Percentiles rank a stretch among this genome's conserved stretches.
Conservation (phyloP, 805 yeast genomes). For the Candida insectorum region DNA sequence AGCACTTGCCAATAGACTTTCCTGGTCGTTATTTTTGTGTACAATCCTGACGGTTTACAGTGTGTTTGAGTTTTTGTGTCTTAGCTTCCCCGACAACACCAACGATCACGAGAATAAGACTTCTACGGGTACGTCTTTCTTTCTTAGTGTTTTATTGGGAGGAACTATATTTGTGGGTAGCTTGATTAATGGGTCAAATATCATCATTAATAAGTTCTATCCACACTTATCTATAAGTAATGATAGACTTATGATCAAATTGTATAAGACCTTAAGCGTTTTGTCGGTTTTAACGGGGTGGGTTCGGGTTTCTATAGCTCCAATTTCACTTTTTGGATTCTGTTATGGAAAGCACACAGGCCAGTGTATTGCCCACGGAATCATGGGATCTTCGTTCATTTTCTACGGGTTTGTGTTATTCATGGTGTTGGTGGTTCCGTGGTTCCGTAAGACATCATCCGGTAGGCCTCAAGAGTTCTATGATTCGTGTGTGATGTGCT, state of each 20-base stretch:
- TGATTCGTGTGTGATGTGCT: conserved; percentile 75
- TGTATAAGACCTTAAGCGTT: conserved; percentile 46
- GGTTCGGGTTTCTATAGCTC: conserved; percentile 77
- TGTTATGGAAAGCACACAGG: conserved; percentile 84
- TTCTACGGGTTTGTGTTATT: conserved; percentile 71
- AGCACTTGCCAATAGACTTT: conserved; percentile 51
- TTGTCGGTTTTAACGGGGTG: conserved; percentile 59
- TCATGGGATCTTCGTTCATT: conserved; percentile 90
- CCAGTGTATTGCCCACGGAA: conserved; percentile 95
- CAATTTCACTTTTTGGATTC: conserved; percentile 81
- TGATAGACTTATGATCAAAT: background rate
- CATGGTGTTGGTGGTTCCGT: conserved; percentile 66
- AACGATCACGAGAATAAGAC: conserved; percentile 66
- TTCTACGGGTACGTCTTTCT: conserved; percentile 67
- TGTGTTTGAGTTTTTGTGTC: conserved; percentile 51
- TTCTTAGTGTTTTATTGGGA: conserved; percentile 46
- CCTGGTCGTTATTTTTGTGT: conserved; percentile 46
- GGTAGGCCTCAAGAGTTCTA: conserved; percentile 65
- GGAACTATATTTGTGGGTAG: conserved; percentile 53
- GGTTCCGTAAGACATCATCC: conserved; percentile 52
- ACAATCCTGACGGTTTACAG: conserved; percentile 47
- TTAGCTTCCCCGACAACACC: conserved; percentile 58
- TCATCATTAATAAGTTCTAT: conserved; percentile 31
- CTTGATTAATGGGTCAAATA: conserved; percentile 50
- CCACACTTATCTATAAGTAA: conserved; percentile 34